Evolutionary conservation across 805 yeast genomes (phyloP).

Genomic region (Wickerhamiella spandovensis): DNA sequence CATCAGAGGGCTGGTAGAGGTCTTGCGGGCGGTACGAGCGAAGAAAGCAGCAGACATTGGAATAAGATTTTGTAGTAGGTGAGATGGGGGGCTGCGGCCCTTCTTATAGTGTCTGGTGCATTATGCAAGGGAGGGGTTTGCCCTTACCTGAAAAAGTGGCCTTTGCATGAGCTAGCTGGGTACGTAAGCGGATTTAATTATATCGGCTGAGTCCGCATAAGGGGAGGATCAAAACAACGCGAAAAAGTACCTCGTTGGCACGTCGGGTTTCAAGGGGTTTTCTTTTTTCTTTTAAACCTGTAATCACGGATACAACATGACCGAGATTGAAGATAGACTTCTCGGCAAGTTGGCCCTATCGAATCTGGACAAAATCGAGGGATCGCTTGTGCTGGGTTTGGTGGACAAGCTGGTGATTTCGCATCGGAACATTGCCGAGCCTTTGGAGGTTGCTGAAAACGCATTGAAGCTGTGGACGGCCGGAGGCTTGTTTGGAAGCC

Average conservation of each 20-base stretch:
- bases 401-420: slow-evolving; percentile 6
- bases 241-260: too few species aligned
- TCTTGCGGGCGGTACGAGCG: neutral
- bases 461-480: slow-evolving; percentile 5
- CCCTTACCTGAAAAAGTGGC: neutral
- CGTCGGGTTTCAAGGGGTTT: too few species aligned
- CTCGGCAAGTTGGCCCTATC: slow-evolving; percentile 11
- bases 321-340: slow-evolving; percentile 6
- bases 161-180: neutral
- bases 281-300: too few species aligned
- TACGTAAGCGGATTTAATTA: neutral
- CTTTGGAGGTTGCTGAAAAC: slow-evolving; percentile 5
- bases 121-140: neutral
- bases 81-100: neutral
- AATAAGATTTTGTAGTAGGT: neutral
- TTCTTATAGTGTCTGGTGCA: neutral
- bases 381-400: slow-evolving; percentile 7
- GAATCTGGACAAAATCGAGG: slow-evolving; percentile 1
- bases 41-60: neutral
- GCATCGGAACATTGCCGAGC: slow-evolving; percentile 17
- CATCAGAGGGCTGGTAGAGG: slow-evolving; percentile 8
- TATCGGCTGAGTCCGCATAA: neutral
- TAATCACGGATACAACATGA: too few species aligned
- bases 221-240: too few species aligned
- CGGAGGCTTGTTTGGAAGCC: neutral